A percentile compares a stretch with the other conserved stretches of the same genome.
Conservation (phyloP, 257 asterid species). For the Nicotiana tomentosiformis region DNA sequence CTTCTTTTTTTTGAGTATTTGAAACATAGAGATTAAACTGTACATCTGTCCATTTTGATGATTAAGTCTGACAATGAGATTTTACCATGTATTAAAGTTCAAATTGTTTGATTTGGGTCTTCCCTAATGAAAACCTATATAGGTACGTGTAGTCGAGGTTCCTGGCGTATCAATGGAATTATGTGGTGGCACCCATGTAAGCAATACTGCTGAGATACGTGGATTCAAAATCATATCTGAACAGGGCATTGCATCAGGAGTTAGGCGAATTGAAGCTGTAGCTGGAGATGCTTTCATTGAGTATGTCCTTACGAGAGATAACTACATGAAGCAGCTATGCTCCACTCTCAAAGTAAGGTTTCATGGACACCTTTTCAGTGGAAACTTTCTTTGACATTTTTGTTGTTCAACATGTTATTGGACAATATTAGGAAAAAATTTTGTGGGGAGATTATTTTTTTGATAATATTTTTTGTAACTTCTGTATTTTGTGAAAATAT, state of each 20-base stretch:
- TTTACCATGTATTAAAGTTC: not conserved
- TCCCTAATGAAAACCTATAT: conserved; percentile 10
- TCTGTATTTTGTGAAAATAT: not conserved
- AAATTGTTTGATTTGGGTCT: not conserved
- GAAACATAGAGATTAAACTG: not conserved
- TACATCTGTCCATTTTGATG: not conserved
- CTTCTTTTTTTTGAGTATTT: not conserved
- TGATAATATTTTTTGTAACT: not conserved
- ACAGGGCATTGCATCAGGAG: conserved; percentile 84
- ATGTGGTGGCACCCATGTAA: conserved; percentile 94
- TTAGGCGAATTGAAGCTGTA: conserved; percentile 91
- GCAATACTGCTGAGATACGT: conserved; percentile 71
- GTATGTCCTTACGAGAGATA: conserved; percentile 75
- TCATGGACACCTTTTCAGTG: not conserved
- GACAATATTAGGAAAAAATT: not conserved
- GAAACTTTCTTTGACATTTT: not conserved
- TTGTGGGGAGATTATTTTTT: not conserved
- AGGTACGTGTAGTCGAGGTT: conserved; percentile 96
- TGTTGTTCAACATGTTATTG: not conserved
- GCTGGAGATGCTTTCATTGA: conserved; percentile 94
- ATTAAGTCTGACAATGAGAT: not conserved
- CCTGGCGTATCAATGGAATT: conserved; percentile 96
- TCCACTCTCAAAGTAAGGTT: conserved; percentile 79
- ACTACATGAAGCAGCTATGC: conserved; percentile 87
- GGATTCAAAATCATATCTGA: conserved; percentile 85